These are phyloP conservation scores for Brettanomyces custersianus DNA, from an alignment of 805 yeast species.

Conservation along the genomic window DNA sequence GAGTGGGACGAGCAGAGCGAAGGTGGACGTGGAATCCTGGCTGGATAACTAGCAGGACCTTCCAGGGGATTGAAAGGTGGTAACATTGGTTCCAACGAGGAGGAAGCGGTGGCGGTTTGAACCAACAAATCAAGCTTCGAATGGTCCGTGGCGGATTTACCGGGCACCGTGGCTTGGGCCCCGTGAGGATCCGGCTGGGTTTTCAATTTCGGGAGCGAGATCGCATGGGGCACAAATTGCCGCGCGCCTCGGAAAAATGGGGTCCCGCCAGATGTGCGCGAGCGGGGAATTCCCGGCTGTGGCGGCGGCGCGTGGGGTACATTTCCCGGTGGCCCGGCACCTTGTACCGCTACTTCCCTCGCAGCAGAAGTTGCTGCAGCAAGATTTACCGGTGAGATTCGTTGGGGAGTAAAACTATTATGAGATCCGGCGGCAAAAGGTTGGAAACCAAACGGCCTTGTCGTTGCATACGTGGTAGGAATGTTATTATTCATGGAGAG, in stretches of 20 bases:
- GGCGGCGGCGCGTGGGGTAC: not conserved
- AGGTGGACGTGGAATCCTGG: slow-evolving; percentile 3
- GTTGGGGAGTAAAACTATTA: not conserved
- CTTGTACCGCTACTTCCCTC: not conserved
- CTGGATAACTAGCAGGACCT: slow-evolving; percentile 2
- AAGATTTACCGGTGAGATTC: not conserved
- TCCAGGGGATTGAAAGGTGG: slow-evolving; percentile 1
- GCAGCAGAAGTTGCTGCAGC: not conserved
- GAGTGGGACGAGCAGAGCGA: slow-evolving; percentile 5
- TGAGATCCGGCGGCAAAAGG: slow-evolving; percentile 1
- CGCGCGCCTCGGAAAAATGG: no score
- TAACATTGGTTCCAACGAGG: slow-evolving; percentile 6
- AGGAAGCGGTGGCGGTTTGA: slow-evolving; percentile 21
- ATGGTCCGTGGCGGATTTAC: no score
- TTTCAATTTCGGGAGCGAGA: no score
- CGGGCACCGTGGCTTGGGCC: no score
- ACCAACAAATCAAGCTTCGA: slow-evolving; percentile 23
- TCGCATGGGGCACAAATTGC: no score
- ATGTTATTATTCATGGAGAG: slow-evolving; percentile 20
- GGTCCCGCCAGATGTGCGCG: no score
- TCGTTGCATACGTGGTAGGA: slow-evolving; percentile 10
- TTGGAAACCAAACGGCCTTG: slow-evolving; percentile 4
- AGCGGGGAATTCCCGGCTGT: not conserved
- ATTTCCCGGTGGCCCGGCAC: not conserved
- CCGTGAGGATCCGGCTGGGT: no score